Percentiles rank a stretch among this genome's conserved stretches.
phyloP scores from a whole-genome alignment of 495 filamentous ascomycete species.

The Ramalina intermedia region DNA sequence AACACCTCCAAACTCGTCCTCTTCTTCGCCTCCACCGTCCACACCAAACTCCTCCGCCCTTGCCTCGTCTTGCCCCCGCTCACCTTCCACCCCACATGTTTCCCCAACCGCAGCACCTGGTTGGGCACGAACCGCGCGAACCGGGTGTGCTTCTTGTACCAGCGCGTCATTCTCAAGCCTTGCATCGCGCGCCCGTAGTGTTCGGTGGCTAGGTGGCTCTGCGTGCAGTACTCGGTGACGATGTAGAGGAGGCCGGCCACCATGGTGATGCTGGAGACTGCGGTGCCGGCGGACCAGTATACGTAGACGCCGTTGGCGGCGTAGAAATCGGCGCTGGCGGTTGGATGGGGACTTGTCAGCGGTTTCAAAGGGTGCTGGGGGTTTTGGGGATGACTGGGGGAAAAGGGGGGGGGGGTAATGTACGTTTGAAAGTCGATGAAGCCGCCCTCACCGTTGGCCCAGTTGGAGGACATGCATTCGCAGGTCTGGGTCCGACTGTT shows the following conservation, averaged over 20 bases:
- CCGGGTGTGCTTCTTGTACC: conserved; percentile 8
- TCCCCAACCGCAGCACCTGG: neutral
- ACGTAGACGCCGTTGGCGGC: conserved; percentile 5
- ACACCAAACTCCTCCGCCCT: conserved; percentile 10
- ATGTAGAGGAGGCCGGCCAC: conserved; percentile 21
- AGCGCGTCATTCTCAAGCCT: conserved; percentile 6
- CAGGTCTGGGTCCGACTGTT: conserved; percentile 5
- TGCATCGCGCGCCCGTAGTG: conserved; percentile 9
- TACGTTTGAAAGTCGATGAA: conserved; percentile 19
- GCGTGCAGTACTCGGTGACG: conserved; percentile 21
- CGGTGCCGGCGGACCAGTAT: conserved; percentile 24
- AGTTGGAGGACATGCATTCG: conserved; percentile 12
- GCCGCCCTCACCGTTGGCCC: conserved; percentile 8
- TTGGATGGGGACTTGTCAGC: neutral
- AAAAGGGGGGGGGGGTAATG: neutral
- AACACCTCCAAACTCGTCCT: neutral
- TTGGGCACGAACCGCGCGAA: conserved; percentile 3
- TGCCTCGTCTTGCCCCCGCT: conserved; percentile 1
- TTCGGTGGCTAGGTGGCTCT: conserved; percentile 19
- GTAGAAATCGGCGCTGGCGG: neutral
- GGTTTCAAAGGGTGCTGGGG: neutral
- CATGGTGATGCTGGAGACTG: conserved; percentile 18
- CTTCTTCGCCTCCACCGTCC: conserved; percentile 2
- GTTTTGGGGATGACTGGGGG: neutral
- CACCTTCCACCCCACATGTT: conserved; percentile 1